phyloP scores from a whole-genome alignment of 2,329 filamentous ascomycete species.

The Fusarium praegraminearum region DNA sequence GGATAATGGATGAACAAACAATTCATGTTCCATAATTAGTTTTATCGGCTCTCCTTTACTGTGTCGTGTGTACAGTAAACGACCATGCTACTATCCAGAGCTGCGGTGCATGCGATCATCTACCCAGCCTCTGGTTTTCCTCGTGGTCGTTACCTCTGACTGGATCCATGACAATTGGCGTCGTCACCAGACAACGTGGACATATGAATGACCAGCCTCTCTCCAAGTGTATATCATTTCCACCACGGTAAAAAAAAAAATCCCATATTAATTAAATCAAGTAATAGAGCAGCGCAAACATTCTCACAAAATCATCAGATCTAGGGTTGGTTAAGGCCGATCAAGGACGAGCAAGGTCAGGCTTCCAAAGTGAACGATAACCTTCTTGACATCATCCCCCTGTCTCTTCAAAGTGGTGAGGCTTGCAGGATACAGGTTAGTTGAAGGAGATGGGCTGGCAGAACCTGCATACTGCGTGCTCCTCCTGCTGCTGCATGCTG shows the following conservation, averaged over 20 bases:
- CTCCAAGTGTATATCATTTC: constrained; percentile 13
- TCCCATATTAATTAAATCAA: background rate
- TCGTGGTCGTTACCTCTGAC: constrained; percentile 26
- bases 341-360: background rate
- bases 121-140: constrained; percentile 30
- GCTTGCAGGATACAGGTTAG: constrained; percentile 26
- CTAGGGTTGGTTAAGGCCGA: background rate
- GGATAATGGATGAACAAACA: background rate
- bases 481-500: constrained; percentile 13
- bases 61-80: constrained; percentile 9
- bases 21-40: constrained; percentile 17
- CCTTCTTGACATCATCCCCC: constrained; percentile 37
- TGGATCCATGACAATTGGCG: constrained; percentile 27
- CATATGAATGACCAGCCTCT: constrained; percentile 36
- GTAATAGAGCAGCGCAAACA: background rate
- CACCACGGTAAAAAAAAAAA: background rate
- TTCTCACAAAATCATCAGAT: background rate
- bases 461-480: constrained; percentile 23
- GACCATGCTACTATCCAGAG: background rate
- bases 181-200: constrained; percentile 41
- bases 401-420: constrained; percentile 17
- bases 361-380: constrained; percentile 17
- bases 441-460: constrained; percentile 28
- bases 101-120: constrained; percentile 33
- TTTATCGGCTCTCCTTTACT: constrained; percentile 2